These are phyloP conservation scores for Pichia sp. DNA, from an alignment of 1,139 yeast genomes.

Conservation along the genomic window DNA sequence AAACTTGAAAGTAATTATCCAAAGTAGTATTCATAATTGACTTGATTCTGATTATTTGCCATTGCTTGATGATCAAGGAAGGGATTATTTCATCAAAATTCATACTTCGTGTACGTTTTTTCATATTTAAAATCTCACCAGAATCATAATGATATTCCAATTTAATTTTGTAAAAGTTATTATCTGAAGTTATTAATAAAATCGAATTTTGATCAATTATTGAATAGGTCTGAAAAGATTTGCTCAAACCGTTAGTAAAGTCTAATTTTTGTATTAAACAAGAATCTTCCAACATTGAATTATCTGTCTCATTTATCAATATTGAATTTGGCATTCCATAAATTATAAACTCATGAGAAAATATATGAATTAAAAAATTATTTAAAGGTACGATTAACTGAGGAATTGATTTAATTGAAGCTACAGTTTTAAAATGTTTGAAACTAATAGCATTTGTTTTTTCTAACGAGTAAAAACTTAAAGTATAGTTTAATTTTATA, in stretches of 20 bases:
- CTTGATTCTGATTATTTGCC: not conserved
- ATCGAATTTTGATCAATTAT: not conserved
- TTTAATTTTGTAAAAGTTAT: not conserved
- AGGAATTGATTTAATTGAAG: not conserved
- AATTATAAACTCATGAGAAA: not conserved
- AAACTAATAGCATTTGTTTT: not conserved
- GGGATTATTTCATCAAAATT: not conserved
- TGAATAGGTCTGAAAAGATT: not conserved
- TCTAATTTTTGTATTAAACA: not conserved
- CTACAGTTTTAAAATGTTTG: not conserved
- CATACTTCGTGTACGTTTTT: constrained; percentile 1
- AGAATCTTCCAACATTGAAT: not conserved
- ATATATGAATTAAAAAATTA: constrained; percentile 1
- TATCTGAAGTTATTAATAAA: not conserved
- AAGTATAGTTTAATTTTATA: not conserved
- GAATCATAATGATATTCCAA: not conserved
- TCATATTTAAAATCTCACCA: not conserved
- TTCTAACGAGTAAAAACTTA: not conserved
- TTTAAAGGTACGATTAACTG: constrained; percentile 5
- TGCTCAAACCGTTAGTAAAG: not conserved
- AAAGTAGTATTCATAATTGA: not conserved
- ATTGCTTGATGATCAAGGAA: not conserved
- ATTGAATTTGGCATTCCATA: not conserved
- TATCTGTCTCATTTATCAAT: not conserved
- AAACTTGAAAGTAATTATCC: not conserved